A percentile compares a stretch with the other conserved stretches of the same genome.
These are phyloP conservation scores for Salix purpurea DNA, from an alignment of 345 rosid genomes.

Conservation along the genomic window DNA sequence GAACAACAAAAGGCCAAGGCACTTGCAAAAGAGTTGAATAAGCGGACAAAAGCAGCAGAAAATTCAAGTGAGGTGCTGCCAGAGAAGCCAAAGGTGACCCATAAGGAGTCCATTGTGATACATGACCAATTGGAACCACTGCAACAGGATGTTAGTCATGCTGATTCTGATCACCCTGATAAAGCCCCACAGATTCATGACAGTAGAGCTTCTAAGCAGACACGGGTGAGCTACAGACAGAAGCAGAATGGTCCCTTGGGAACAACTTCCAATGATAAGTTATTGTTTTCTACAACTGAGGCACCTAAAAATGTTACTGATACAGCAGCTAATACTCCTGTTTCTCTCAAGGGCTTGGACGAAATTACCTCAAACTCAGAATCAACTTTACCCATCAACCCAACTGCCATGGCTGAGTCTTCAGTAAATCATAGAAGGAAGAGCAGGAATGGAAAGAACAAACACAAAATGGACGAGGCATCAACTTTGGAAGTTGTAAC, in stretches of 20 bases:
- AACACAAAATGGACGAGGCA: constrained; percentile 57
- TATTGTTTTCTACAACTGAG: constrained; percentile 26
- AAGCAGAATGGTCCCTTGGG: constrained; percentile 43
- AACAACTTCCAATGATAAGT: constrained; percentile 36
- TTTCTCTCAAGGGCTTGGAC: constrained; percentile 27
- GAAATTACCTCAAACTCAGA: constrained; percentile 36
- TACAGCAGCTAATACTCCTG: constrained; percentile 26
- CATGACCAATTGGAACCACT: constrained; percentile 14
- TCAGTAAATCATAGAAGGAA: constrained; percentile 49
- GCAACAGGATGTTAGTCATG: constrained; percentile 29
- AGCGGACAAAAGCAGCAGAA: constrained; percentile 54
- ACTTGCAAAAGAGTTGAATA: constrained; percentile 65
- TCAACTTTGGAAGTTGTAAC: constrained; percentile 29
- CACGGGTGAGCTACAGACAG: constrained; percentile 45
- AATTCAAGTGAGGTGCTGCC: constrained; percentile 29
- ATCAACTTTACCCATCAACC: constrained; percentile 32
- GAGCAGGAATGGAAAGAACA: constrained; percentile 55
- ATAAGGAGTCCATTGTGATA: not conserved
- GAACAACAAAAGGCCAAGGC: constrained; percentile 57
- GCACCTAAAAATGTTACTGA: constrained; percentile 24
- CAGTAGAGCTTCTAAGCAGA: constrained; percentile 46
- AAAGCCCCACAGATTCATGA: constrained; percentile 32
- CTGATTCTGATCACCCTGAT: constrained; percentile 27
- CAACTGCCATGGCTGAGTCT: constrained; percentile 38
- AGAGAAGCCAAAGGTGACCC: constrained; percentile 25